Evolutionary conservation across 768 basidiomycete genomes (phyloP).

Genomic region (Multifurca ochricompacta): DNA sequence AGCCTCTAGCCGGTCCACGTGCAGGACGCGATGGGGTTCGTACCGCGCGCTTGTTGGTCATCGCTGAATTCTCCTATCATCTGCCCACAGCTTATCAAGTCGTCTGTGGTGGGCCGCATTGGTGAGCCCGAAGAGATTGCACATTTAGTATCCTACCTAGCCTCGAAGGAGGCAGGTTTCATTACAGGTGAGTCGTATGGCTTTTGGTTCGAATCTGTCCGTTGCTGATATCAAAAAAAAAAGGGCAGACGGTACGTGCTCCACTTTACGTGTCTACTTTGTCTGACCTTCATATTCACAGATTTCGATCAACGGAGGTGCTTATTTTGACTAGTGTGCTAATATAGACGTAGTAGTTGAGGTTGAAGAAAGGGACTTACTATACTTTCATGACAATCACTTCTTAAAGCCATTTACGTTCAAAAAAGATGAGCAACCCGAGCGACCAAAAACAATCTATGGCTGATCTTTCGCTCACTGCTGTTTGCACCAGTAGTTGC

Average conservation of each 20-base stretch:
- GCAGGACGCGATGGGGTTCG: background rate
- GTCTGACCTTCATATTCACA: background rate
- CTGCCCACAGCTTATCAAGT: background rate
- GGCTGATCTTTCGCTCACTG: too few species aligned
- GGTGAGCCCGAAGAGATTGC: conserved; percentile 18
- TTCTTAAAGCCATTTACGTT: too few species aligned
- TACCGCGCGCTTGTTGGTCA: background rate
- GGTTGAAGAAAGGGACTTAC: background rate
- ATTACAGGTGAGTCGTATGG: conserved; percentile 16
- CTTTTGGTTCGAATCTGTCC: background rate
- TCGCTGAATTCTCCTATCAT: background rate
- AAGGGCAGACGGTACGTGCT: conserved; percentile 9
- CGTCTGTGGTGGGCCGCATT: background rate
- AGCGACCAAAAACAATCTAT: too few species aligned
- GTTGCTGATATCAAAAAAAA: background rate
- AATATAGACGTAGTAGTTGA: background rate
- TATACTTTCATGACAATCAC: background rate
- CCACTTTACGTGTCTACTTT: background rate
- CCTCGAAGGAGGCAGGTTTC: conserved; percentile 16
- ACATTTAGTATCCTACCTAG: conserved; percentile 20
- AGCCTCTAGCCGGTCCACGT: conserved; percentile 3
- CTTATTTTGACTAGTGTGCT: background rate
- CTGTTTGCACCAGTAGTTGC: too few species aligned
- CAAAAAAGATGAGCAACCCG: too few species aligned
- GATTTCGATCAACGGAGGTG: conserved; percentile 9